Evolutionary conservation across 2,329 filamentous ascomycete genomes (phyloP).

Genomic region (Diplodia mutila): DNA sequence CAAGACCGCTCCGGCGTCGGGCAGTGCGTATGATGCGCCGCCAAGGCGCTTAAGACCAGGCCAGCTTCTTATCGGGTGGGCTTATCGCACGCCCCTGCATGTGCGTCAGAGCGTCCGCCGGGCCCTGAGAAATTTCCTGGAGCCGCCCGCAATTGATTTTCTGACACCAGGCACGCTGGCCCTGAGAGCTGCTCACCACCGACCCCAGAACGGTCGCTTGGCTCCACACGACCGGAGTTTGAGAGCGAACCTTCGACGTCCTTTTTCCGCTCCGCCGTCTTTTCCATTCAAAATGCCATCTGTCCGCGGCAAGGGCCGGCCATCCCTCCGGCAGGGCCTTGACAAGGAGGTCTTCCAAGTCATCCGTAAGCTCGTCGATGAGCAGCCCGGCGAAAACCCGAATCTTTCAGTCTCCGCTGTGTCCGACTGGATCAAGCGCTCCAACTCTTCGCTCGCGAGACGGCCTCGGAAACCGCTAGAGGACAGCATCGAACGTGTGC

Average conservation of each 20-base stretch:
- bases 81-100: conserved; percentile 13
- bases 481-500: conserved; percentile 80
- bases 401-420: conserved; percentile 64
- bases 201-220: too few relatives aligned
- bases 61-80: neutral
- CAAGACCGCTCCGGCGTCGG: conserved; percentile 3
- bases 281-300: conserved; percentile 2
- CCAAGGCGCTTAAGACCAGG: conserved; percentile 13
- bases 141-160: neutral
- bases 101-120: neutral
- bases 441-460: conserved; percentile 84
- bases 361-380: conserved; percentile 74
- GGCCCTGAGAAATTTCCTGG: conserved; percentile 1
- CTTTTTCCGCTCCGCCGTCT: too few relatives aligned
- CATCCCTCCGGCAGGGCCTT: conserved; percentile 43
- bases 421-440: conserved; percentile 79
- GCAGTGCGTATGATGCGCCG: conserved; percentile 14
- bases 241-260: neutral
- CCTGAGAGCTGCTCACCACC: neutral
- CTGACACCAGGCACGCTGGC: neutral
- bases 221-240: neutral
- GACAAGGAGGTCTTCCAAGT: conserved; percentile 70
- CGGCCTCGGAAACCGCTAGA: conserved; percentile 81
- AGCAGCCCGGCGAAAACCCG: conserved; percentile 53
- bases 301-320: conserved; percentile 27